These are phyloP conservation scores for Paraconiothyrium brasiliense DNA, from an alignment of 2,329 filamentous ascomycete genomes.

Conservation along the genomic window DNA sequence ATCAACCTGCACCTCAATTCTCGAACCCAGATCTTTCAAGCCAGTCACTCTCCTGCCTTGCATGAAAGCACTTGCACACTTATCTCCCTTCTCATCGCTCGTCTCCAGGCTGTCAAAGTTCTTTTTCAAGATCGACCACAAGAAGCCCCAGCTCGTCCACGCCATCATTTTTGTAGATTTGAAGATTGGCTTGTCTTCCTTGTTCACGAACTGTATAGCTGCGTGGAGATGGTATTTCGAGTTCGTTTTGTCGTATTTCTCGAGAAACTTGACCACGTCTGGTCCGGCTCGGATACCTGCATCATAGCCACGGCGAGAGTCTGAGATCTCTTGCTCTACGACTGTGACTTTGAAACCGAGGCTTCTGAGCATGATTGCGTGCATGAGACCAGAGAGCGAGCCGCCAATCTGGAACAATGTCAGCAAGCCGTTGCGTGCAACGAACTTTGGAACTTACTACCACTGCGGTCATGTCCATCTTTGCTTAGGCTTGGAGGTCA, in stretches of 20 bases:
- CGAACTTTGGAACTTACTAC: too few relatives aligned
- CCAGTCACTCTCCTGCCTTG: not conserved
- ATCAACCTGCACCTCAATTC: too few relatives aligned
- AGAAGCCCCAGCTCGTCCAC: too few relatives aligned
- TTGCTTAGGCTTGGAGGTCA: too few relatives aligned
- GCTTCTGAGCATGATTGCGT: constrained; percentile 15
- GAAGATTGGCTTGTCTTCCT: not conserved
- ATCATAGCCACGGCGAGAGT: constrained; percentile 7
- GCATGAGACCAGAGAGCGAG: not conserved
- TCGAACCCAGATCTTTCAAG: not conserved
- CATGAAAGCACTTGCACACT: too few relatives aligned
- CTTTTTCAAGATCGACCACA: too few relatives aligned
- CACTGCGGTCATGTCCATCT: too few relatives aligned
- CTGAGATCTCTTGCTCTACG: constrained; percentile 12
- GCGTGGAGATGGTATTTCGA: not conserved
- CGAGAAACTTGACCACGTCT: constrained; percentile 14
- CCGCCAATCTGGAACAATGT: not conserved
- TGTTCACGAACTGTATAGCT: too few relatives aligned
- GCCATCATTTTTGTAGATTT: not conserved
- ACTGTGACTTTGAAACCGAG: constrained; percentile 16
- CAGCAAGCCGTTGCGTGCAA: too few relatives aligned
- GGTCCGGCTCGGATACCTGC: constrained; percentile 17
- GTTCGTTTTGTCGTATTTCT: constrained; percentile 8
- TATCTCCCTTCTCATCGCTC: too few relatives aligned
- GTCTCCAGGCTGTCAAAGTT: too few relatives aligned